Evolutionary conservation across 352 stramenopile genomes (phyloP), one percentile per base, ranked within the genome.

Genomic region (Globisporangium megalacanthum): DNA sequence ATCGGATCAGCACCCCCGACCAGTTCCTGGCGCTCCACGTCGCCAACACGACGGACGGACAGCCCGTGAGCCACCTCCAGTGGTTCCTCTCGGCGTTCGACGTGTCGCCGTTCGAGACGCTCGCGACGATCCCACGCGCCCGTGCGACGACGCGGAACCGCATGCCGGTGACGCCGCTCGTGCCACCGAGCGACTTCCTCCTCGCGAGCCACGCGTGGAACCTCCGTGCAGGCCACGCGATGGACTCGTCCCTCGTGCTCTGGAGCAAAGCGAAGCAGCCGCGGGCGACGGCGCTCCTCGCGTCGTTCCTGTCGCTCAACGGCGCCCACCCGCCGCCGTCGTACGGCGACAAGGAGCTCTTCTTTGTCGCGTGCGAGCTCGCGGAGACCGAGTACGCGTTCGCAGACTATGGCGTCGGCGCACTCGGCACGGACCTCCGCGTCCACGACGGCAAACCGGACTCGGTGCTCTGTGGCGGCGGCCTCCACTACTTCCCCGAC

Each of bases 331-430:
- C 65, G 4, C 75, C 75, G 17, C 72, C 72, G 8, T 85, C 72
- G 22, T 88, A 89, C 50, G 76, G 79, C 3, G 82, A 90, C 52
- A 92, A 92, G 56, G 79, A 92, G 49, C 62, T 89, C n/a, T 92
- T 87, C 58, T 89, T 88, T 56, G 47, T 88, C 11, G 79, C 82
- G 0, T 80, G 63, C 41, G 82, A 92, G 45, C 61, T 92, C 3
- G 77, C 82, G 0, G 79, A 92, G 58, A 83, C 79, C 6, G 60
- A 79, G 58, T 92, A 88, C 55, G 56, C 66, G 3, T 88, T 92
- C 53, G 89, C 79, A 0, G 70, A 89, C 49, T 86, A 75, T 53
- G 79, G 69, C 15, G 75, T 88, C 7, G 82, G 79, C 11, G 60
- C 67, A 10, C 72, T 83, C 22, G 81, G 77, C 42, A 62, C 49